Base-by-base conservation (phyloP, 352 stramenopile species). In the Discostella stelligera region DNA sequence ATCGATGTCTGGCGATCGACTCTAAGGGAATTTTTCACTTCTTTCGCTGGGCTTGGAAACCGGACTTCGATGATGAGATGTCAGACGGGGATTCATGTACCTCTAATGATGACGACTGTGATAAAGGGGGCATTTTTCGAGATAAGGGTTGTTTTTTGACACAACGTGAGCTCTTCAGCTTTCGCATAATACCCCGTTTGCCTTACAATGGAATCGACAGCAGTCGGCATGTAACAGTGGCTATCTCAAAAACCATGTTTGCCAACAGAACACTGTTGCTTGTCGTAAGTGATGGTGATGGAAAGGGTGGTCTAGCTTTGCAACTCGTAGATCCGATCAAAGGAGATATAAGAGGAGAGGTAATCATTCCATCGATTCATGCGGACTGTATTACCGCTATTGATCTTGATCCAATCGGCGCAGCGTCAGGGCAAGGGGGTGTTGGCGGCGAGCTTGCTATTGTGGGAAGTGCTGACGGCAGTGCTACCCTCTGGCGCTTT, bases 241-340 rank as follows among this genome's bases (percentile, higher is more conserved):
- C 73, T 7, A 86, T 93, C 14, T 91, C 89, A 7, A 91, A 93
- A 77, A 92, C 84, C 21, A 66, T 93, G 0, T 92, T 93, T 90
- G 85, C 88, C 13, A 86, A 86, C 18, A 60, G 84, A 74, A 87
- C 84, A 32, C 75, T 92, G 27, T 54, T 93, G 30, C 76, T 94
- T 23, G 87, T 93, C 25, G 46, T 94, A 7, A 93, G 88, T 52
- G 89, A 93, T 80, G 88, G 80, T 9, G 87, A 93, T 71, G 86
- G 86, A 55, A 78, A 71, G 25, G 89, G 89, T 59, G 82, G 67
- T 37, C 61, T 94, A 14, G 77, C 77, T 6, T 88, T 94, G 80
- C 89, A 94, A 74, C 79, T 94, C 37, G 79, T 94, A 59, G 88
- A 93, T 70, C 86, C 87, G 21, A 78, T 85, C 3, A 93, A 92